Evolutionary conservation across 2,329 filamentous ascomycete genomes (phyloP), one percentile per base, ranked within the genome.

Genomic region (Diaporthe amygdali): DNA sequence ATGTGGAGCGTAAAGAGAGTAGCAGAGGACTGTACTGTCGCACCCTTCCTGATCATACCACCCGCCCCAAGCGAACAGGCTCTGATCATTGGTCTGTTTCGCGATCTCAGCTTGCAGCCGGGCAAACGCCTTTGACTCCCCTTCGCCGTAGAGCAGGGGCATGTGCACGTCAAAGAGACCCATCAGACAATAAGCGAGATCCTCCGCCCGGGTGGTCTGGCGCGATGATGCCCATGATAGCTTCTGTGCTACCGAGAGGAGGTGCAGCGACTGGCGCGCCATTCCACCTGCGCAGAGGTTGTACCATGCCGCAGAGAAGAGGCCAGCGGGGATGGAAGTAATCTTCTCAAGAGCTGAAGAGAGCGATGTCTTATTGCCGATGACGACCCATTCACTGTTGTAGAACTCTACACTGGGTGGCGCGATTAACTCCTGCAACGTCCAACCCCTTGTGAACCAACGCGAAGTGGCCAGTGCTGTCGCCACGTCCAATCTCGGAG

Each of bases 101-200:
- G 74, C 72, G 34, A 78, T 74, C 30, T 73, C 68, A 14, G 76
- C 73, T 51, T 78, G 77, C 5, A 78, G 70, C 9, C 77, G 71
- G 3, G 68, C 69, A 30, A 78, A 78, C 2, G 77, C 76, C 17
- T 74, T 76, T 1, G 17, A 30, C 20, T 25, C 32, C 1, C 75
- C 78, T 67, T 79, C 78, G 14, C 78, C 78, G 64, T 79, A 79
- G 27, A 79, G 72, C 10, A 78, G 70, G 2, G 76, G 74, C 75
- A 79, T 77, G 44, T 77, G 75, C 1, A 79, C 71, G 44, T 77
- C 74, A 69, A 79, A 79, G 0, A 79, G 74, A 9, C 78, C 78
- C 22, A 79, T 72, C 2, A 79, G 74, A 25, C 75, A 77, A 64
- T 79, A 79, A 1, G 78, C 76, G 1, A 72, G 47, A 37, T 79